phyloP scores from a whole-genome alignment of 2,329 filamentous ascomycete genomes.

The Aotearoamyces nothofagi region DNA sequence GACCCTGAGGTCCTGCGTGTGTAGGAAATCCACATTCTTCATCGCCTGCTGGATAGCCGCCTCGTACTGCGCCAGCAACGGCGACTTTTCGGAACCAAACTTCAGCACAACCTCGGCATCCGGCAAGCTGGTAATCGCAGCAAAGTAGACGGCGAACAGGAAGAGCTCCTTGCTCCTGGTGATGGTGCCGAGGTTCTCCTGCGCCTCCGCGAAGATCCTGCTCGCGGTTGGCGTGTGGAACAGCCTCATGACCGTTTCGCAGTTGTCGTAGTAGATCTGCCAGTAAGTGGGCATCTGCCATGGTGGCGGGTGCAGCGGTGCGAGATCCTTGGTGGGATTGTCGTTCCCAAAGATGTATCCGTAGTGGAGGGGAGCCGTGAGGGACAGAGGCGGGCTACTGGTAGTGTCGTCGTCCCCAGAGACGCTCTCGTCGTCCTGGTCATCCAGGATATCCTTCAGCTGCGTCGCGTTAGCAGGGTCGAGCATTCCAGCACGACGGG shows the following conservation, averaged over 20 bases:
- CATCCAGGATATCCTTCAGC: too few species aligned
- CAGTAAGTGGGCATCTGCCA: neutral
- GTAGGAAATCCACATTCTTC: slow-evolving; percentile 44
- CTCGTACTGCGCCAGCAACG: slow-evolving; percentile 28
- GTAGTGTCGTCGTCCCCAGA: neutral
- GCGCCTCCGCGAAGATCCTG: slow-evolving; percentile 56
- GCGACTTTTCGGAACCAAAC: slow-evolving; percentile 23
- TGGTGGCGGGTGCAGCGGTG: slow-evolving; percentile 2
- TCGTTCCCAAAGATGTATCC: slow-evolving; percentile 26
- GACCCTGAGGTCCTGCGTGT: slow-evolving; percentile 39
- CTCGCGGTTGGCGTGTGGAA: slow-evolving; percentile 51
- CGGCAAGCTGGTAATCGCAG: slow-evolving; percentile 16
- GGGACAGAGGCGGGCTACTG: neutral
- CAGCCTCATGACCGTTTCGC: slow-evolving; percentile 54
- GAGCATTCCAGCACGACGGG: too few species aligned
- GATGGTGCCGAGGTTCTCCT: slow-evolving; percentile 71
- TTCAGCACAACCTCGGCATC: slow-evolving; percentile 17
- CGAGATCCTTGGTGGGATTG: neutral
- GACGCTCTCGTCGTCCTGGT: neutral
- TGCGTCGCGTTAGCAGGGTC: too few species aligned
- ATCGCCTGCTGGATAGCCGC: slow-evolving; percentile 39
- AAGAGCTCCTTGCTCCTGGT: slow-evolving; percentile 53
- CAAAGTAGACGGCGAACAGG: slow-evolving; percentile 20
- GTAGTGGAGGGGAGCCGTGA: slow-evolving; percentile 9
- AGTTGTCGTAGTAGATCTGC: slow-evolving; percentile 47